Percentiles rank a stretch among this genome's conserved stretches.
Conservation (phyloP, 1,284 basidiomycete species). For the Coriolopsis trogii region DNA sequence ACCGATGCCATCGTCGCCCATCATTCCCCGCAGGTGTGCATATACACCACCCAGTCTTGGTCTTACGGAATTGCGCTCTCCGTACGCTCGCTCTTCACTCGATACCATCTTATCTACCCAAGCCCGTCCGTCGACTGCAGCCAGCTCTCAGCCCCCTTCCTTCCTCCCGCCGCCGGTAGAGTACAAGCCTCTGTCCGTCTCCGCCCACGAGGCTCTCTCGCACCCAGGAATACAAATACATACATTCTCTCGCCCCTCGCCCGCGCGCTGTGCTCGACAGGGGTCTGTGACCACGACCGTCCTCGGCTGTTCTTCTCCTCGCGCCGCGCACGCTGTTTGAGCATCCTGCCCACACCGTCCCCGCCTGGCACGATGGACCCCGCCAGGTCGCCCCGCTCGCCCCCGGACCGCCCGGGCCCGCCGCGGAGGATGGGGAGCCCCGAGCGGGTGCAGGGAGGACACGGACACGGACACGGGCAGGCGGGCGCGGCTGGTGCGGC, state of each 20-base stretch:
- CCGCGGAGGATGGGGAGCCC: conserved; percentile 21
- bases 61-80: background rate
- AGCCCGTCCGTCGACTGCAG: conserved; percentile 19
- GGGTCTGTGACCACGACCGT: conserved; percentile 32
- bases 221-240: conserved; percentile 26
- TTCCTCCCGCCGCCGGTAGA: conserved; percentile 14
- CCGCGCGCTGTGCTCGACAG: conserved; percentile 25
- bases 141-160: conserved; percentile 14
- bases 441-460: too few relatives aligned
- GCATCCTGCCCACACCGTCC: conserved; percentile 21
- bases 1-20: conserved; percentile 32
- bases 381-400: conserved; percentile 22
- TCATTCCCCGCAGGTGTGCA: conserved; percentile 25
- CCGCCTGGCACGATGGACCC: conserved; percentile 25
- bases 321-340: conserved; percentile 20
- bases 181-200: conserved; percentile 12
- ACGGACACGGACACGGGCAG: too few relatives aligned
- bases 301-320: conserved; percentile 23
- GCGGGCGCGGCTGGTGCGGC: conserved; percentile 16
- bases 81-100: conserved; percentile 1
- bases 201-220: conserved; percentile 28
- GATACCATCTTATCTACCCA: conserved; percentile 36
- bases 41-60: conserved; percentile 13
- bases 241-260: too few relatives aligned
- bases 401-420: conserved; percentile 22